Percentiles rank a stretch among this genome's conserved stretches.
phyloP scores from a whole-genome alignment of 441 rosid genomes.

The Flueggea neowawraea region DNA sequence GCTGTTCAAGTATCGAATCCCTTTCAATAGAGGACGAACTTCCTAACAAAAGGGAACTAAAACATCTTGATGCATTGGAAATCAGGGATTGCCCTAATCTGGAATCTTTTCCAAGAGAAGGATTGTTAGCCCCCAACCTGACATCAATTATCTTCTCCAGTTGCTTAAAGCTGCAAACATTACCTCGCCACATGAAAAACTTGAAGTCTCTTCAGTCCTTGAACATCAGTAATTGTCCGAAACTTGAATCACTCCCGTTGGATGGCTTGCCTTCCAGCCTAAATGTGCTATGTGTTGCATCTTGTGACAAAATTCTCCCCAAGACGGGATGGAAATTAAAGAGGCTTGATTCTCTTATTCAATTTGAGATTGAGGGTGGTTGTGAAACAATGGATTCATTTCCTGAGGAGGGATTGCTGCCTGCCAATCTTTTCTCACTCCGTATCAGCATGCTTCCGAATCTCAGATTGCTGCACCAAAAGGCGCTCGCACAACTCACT shows the following conservation, averaged over 20 bases:
- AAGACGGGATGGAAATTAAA: too few species aligned
- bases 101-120: conserved; percentile 7
- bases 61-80: not conserved
- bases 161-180: conserved; percentile 3
- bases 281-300: too few species aligned
- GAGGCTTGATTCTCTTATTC: too few species aligned
- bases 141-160: not conserved
- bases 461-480: not conserved
- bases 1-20: conserved; percentile 1
- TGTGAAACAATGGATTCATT: not conserved
- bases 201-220: conserved; percentile 4
- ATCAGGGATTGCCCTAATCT: conserved; percentile 1
- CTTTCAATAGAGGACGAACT: not conserved
- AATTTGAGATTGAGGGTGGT: too few species aligned
- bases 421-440: conserved; percentile 7
- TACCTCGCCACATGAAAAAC: not conserved
- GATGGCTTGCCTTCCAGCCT: too few species aligned
- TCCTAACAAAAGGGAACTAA: not conserved
- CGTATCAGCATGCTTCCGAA: not conserved
- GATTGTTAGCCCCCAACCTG: conserved; percentile 3
- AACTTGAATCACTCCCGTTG: not conserved
- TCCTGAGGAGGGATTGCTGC: conserved; percentile 12
- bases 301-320: too few species aligned
- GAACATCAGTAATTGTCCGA: not conserved
- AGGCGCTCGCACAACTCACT: conserved; percentile 2